Conservation (phyloP, 164 flowering plant species). For the Macadamia integrifolia region DNA sequence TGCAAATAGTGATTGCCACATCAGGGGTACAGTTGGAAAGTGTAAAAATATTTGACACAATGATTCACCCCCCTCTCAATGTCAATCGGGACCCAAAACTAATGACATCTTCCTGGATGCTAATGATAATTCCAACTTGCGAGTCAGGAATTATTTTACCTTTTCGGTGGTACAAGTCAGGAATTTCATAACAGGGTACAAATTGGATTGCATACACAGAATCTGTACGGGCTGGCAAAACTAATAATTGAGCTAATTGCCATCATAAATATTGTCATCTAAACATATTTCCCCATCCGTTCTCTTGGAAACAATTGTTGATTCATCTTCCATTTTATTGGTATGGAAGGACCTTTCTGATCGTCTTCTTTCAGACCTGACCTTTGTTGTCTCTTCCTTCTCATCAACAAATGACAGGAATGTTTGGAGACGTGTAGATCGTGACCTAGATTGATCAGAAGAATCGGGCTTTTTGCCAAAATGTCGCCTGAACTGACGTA, state of each 20-base stretch:
- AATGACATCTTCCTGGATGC: no score
- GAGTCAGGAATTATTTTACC: no score
- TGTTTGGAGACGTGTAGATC: conserved; percentile 31
- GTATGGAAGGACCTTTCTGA: conserved; percentile 11
- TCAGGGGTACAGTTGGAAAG: no score
- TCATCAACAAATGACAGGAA: conserved; percentile 55
- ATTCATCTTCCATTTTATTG: conserved; percentile 20
- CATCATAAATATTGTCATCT: neutral
- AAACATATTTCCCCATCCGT: neutral
- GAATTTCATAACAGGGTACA: no score
- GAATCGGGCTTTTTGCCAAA: conserved; percentile 21
- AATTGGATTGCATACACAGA: no score
- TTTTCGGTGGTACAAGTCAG: neutral
- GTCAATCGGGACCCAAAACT: no score
- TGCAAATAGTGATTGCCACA: no score
- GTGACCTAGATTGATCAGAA: conserved; percentile 21
- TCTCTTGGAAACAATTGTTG: neutral
- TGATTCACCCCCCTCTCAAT: no score
- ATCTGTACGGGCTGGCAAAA: neutral
- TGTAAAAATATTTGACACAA: no score
- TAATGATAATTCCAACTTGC: no score
- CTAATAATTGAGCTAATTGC: neutral
- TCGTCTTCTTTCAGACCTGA: conserved; percentile 38
- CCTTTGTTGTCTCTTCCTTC: conserved; percentile 32
- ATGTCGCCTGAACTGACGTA: conserved; percentile 34